Percentiles rank a stretch among this genome's conserved stretches.
phyloP scores from a whole-genome alignment of 2,329 filamentous ascomycete species.

The Cytospora leucostoma region DNA sequence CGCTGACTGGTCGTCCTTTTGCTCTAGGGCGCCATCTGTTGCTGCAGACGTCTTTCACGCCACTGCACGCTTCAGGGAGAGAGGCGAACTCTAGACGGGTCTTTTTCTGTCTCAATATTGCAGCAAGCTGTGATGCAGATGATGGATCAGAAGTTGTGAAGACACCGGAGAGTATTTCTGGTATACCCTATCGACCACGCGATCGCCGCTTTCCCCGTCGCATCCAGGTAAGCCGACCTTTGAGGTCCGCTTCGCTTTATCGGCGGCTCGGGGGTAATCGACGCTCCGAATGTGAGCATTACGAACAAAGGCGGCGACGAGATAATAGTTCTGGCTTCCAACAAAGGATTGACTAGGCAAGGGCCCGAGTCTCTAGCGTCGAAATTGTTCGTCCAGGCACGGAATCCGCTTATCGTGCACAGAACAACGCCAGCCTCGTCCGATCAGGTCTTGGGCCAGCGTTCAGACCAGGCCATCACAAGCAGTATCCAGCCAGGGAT shows the following conservation, averaged over 20 bases:
- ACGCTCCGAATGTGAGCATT: neutral
- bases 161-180: neutral
- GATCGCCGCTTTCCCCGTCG: constrained; percentile 7
- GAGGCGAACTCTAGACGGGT: constrained; percentile 24
- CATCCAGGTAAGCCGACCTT: neutral
- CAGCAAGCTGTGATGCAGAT: constrained; percentile 21
- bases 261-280: neutral
- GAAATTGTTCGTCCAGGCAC: constrained; percentile 9
- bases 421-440: constrained; percentile 23
- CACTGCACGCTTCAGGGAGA: constrained; percentile 35
- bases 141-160: constrained; percentile 25
- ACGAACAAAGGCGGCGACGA: neutral
- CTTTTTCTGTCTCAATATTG: constrained; percentile 16
- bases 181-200: constrained; percentile 4
- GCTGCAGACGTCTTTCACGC: constrained; percentile 29
- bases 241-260: neutral
- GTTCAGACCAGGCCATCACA: constrained; percentile 17
- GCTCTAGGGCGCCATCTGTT: constrained; percentile 15
- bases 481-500: constrained; percentile 20
- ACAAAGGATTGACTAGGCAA: constrained; percentile 20
- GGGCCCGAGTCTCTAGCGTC: constrained; percentile 14
- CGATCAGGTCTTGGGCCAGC: constrained; percentile 15
- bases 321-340: neutral
- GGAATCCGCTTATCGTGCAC: constrained; percentile 8
- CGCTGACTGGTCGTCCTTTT: constrained; percentile 14